Base-by-base conservation (phyloP, 2,329 filamentous ascomycete species). In the Phoma herbarum region DNA sequence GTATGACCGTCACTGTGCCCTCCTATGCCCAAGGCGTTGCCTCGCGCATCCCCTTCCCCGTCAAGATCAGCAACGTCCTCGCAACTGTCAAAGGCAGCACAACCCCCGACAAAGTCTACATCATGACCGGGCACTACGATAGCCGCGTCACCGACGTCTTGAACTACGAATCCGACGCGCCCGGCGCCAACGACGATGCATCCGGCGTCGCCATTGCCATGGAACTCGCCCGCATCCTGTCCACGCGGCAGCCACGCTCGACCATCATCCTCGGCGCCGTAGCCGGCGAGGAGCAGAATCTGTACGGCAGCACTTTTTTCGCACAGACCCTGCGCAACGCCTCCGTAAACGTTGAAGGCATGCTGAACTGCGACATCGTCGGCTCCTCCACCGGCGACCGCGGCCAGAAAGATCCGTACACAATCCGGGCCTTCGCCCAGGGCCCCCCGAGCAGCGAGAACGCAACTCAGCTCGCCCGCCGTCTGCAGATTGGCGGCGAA, bases 341-440 rank as follows among this genome's bases (percentile, higher is more conserved):
- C 6, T 82, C 77, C 45, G 80, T 80, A 9, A 82, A 86, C 65
- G 83, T 87, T 3, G 83, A 85, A 71, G 85, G 80, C 14, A 85
- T 86, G 79, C 79, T 84, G 53, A 87, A 82, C 62, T 83, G 84
- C 74, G 84, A 87, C 71, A 85, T 86, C 55, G 81, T 87, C 6
- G 85, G 85, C 33, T 83, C 79, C 5, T 77, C 80, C 2, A 79
- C 74, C 1, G 81, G 79, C 9, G 79, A 81, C 53, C 77, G 79
- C 18, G 82, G 80, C 20, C 75, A 78, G 43, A 73, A 75, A 52
- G 79, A 84, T 63, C 83, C 79, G 16, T 79, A 80, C 66, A 84
- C 82, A 6, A 79, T 87, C 61, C 83, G 85, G n/a, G 75, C 84
- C 14, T 86, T 86, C 71, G 82, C 76, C 56, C 83, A 82, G 73